phyloP scores from a whole-genome alignment of 768 basidiomycete species.

The Hysterangium stoloniferum region DNA sequence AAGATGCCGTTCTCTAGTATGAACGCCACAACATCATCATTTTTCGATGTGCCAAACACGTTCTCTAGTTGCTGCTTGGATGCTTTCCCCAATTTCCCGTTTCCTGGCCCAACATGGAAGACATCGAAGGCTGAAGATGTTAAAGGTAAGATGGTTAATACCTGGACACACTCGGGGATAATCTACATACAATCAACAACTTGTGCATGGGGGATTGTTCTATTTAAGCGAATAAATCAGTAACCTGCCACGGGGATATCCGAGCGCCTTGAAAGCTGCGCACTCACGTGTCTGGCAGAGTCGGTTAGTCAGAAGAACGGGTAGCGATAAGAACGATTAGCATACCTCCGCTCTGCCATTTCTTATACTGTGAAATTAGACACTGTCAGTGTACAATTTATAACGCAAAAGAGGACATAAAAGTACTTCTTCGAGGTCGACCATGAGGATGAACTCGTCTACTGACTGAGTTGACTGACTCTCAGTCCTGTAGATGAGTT shows the following conservation, averaged over 20 bases:
- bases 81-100: slow-evolving; percentile 60
- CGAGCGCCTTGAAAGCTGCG: neutral
- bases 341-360: slow-evolving; percentile 13
- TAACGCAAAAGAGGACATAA: slow-evolving; percentile 11
- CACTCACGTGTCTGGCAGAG: slow-evolving; percentile 57
- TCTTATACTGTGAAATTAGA: neutral
- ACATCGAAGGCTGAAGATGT: slow-evolving; percentile 53
- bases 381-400: neutral
- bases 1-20: slow-evolving; percentile 60
- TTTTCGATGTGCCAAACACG: slow-evolving; percentile 56
- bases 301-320: slow-evolving; percentile 12
- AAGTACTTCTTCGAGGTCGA: slow-evolving; percentile 58
- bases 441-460: slow-evolving; percentile 65
- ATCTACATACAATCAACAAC: slow-evolving; percentile 70
- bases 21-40: slow-evolving; percentile 50
- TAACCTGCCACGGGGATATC: too few species aligned
- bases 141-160: neutral
- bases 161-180: too few species aligned
- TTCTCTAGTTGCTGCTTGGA: slow-evolving; percentile 83
- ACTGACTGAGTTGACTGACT: slow-evolving; percentile 56
- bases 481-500: slow-evolving; percentile 77
- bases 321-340: slow-evolving; percentile 5
- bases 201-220: slow-evolving; percentile 60
- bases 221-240: slow-evolving; percentile 21
- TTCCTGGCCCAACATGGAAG: slow-evolving; percentile 63